phyloP scores from a whole-genome alignment of 352 stramenopile genomes.

The Globisporangium perplexum region DNA sequence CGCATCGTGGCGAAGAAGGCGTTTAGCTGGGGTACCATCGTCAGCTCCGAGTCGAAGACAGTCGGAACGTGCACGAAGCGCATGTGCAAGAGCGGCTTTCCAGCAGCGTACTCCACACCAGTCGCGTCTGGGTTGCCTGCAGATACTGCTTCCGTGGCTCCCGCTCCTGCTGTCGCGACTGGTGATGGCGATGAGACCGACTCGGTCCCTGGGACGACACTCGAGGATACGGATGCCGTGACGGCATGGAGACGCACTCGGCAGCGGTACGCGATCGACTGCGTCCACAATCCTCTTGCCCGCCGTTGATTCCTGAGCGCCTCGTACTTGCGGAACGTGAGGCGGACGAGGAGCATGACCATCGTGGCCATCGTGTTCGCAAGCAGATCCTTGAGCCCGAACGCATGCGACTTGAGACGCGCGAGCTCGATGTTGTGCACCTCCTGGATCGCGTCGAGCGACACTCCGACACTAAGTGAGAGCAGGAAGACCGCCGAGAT shows the following conservation, averaged over 20 bases:
- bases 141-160: neutral
- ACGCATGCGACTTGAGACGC: neutral
- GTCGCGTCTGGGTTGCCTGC: neutral
- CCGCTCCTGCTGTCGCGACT: neutral
- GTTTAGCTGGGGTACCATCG: neutral
- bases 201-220: neutral
- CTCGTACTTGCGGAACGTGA: slow-evolving; percentile 8
- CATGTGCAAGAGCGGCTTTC: slow-evolving; percentile 5
- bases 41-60: slow-evolving; percentile 1
- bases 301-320: neutral
- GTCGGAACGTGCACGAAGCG: neutral
- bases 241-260: neutral
- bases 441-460: neutral
- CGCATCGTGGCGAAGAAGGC: neutral
- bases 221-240: neutral
- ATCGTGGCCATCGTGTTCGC: slow-evolving; percentile 15
- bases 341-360: slow-evolving; percentile 7
- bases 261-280: slow-evolving; percentile 10
- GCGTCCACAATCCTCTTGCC: neutral
- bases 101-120: neutral
- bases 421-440: neutral
- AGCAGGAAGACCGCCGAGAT: slow-evolving; percentile 3
- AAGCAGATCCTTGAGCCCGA: slow-evolving; percentile 11
- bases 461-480: slow-evolving; percentile 1
- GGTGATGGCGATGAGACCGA: neutral